Evolutionary conservation across 176 grass and related monocot genomes (phyloP), one percentile per base, ranked within the genome.

Genomic region (Oryza officinalis): DNA sequence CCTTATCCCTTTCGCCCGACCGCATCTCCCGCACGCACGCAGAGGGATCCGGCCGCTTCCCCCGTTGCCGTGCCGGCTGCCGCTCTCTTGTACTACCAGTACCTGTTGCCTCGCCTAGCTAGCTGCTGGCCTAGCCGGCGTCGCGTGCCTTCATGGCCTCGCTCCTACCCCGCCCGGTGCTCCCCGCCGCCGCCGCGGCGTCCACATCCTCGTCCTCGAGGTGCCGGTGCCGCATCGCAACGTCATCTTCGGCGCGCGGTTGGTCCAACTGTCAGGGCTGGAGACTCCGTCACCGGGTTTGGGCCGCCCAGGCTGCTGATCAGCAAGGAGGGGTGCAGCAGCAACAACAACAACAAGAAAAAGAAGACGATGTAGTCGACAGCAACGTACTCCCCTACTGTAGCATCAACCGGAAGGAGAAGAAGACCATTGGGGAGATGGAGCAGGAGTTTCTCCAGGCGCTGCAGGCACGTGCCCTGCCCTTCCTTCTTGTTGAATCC

Each of bases 361-460:
- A 8, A 22, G 81, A 67, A 12, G 83, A 76, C 5, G 90, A 91
- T 13, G 38, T 84, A 8, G 86, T 86, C 57, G 95, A 97, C 79
- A 79, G 84, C 71, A 97, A 97, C 81, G 84, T 97, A 23, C 88
- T 97, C 17, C 95, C 31, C 12, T 97, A 97, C 75, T 97, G 92
- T 88, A 91, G 92, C 88, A 88, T 97, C 82, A 75, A 94, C 49
- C 75, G 86, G 57, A 97, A 97, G 79, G 26, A 78, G 25, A 94
- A 97, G 78, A 97, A 94, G 88, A 88, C 79, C 59, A 50, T 97
- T 23, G 95, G 95, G 76, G 95, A 97, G 50, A 89, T 97, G 88
- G 95, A 94, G 89, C 92, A 97, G 89, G 90, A 94, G 84, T 97
- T 97, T 64, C 88, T 97, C 23, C 86, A 92, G 86, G 95, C 95